These are phyloP conservation scores for Phytopythium delawarense DNA, from an alignment of 352 stramenopile genomes.

Conservation along the genomic window DNA sequence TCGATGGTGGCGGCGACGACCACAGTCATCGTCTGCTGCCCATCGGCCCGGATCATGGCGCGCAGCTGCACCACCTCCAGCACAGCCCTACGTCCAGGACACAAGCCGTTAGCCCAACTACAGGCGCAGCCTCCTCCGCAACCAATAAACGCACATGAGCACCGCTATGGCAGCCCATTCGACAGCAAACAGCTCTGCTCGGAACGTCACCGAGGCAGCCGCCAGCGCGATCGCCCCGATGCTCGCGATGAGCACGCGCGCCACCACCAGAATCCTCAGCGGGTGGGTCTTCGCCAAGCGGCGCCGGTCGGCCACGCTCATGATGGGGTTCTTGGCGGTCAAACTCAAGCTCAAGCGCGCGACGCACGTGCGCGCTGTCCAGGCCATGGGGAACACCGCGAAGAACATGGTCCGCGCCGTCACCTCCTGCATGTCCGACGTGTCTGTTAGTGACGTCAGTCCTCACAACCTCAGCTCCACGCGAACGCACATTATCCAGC, in stretches of 20 bases:
- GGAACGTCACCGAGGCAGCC: background rate
- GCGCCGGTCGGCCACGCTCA: background rate
- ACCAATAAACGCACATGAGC: background rate
- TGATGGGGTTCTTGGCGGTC: background rate
- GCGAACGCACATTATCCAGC: background rate
- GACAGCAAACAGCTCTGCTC: background rate
- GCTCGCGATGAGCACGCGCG: background rate
- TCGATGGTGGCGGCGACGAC: background rate
- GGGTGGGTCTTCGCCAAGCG: background rate
- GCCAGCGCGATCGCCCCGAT: background rate
- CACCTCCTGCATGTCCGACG: background rate
- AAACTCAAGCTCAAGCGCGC: background rate
- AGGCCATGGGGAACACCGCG: background rate
- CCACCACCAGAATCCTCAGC: background rate
- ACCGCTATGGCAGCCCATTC: background rate
- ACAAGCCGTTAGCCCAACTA: background rate
- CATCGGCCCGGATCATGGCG: background rate
- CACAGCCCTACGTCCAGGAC: background rate
- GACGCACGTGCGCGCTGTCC: background rate
- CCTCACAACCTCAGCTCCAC: background rate
- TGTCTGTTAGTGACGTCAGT: background rate
- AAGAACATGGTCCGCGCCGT: background rate
- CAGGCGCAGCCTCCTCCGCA: background rate
- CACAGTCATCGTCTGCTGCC: background rate
- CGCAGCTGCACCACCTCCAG: slow-evolving; percentile 1